Evolutionary conservation across 495 filamentous ascomycete genomes (phyloP).

Genomic region (Cenococcum geophilum): DNA sequence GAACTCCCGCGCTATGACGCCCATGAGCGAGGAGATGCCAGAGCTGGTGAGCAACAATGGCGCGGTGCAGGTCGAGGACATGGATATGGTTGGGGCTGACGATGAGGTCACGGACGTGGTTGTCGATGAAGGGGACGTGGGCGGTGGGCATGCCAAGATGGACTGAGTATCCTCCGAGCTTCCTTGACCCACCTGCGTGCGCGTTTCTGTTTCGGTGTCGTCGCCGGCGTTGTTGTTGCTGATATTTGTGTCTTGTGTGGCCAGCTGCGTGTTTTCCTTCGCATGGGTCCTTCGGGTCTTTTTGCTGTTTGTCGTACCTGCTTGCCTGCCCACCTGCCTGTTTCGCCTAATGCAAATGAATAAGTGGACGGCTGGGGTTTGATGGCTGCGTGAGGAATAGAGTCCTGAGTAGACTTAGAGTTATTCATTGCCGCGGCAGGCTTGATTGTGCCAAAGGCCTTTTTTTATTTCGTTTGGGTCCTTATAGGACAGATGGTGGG

Average conservation of each 20-base stretch:
- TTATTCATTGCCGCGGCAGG: too few species aligned
- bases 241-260: too few species aligned
- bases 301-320: background rate
- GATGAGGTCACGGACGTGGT: background rate
- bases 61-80: background rate
- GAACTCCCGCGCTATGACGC: constrained; percentile 1
- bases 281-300: background rate
- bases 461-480: too few species aligned
- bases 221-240: too few species aligned
- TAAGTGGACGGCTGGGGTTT: background rate
- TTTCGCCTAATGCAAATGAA: background rate
- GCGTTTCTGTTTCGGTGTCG: too few species aligned
- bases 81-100: background rate
- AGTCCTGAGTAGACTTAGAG: too few species aligned
- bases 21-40: constrained; percentile 11
- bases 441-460: too few species aligned
- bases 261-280: too few species aligned
- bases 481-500: too few species aligned
- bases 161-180: background rate
- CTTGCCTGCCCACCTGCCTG: background rate
- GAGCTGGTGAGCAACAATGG: background rate
- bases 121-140: background rate
- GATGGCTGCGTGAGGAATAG: background rate
- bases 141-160: background rate
- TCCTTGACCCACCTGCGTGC: too few species aligned